phyloP scores from a whole-genome alignment of 768 basidiomycete genomes.

The Gelatoporia subvermispora region DNA sequence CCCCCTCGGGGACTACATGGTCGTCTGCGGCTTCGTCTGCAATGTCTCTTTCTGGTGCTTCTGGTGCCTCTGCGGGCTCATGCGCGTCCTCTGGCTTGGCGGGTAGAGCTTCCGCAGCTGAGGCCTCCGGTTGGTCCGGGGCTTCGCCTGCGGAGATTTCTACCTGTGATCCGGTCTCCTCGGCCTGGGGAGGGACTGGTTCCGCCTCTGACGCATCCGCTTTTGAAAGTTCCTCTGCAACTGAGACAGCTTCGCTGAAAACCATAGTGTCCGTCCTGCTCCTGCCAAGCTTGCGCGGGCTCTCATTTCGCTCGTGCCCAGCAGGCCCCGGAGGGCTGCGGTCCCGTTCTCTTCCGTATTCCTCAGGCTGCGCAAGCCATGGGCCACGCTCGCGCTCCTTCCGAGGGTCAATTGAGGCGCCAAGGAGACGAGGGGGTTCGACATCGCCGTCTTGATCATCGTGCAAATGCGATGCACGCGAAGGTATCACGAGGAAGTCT shows the following conservation, averaged over 20 bases:
- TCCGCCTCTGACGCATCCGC: constrained; percentile 15
- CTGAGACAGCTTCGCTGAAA: constrained; percentile 40
- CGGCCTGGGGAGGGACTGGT: no score
- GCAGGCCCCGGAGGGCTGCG: constrained; percentile 14
- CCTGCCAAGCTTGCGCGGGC: constrained; percentile 26
- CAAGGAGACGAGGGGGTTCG: constrained; percentile 24
- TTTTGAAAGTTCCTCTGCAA: constrained; percentile 36
- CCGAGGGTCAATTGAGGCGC: constrained; percentile 33
- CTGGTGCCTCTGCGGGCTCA: no score
- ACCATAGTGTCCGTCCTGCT: constrained; percentile 75
- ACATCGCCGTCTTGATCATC: constrained; percentile 19
- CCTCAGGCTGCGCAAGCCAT: constrained; percentile 20
- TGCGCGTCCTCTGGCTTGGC: no score
- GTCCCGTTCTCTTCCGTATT: constrained; percentile 27
- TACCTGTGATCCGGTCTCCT: no score
- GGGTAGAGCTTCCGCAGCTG: no score
- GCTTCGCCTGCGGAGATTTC: no score
- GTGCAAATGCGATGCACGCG: constrained; percentile 26
- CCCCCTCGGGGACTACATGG: no score
- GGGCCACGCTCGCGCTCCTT: constrained; percentile 2
- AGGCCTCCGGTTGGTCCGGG: no score
- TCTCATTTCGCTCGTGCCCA: constrained; percentile 35
- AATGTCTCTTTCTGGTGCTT: no score
- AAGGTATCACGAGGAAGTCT: constrained; percentile 81
- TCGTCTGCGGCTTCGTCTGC: no score